A percentile compares a stretch with the other conserved stretches of the same genome.
These are phyloP conservation scores for Tulasnella sp. DNA, from an alignment of 768 basidiomycete species.

Conservation along the genomic window DNA sequence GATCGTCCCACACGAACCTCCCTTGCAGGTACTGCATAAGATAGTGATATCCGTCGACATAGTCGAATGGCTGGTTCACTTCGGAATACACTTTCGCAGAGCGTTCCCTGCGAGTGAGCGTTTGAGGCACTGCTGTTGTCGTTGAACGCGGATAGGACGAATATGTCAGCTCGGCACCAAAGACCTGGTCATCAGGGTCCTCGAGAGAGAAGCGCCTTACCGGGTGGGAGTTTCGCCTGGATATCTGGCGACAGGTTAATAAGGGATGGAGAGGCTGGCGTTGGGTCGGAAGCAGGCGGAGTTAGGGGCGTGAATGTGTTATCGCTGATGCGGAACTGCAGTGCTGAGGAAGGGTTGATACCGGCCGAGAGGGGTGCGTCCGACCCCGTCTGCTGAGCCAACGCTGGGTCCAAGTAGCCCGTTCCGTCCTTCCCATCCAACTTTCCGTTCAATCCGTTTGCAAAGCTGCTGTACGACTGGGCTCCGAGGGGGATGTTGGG, in stretches of 20 bases:
- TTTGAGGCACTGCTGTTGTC: neutral
- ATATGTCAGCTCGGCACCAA: neutral
- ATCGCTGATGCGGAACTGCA: constrained; percentile 16
- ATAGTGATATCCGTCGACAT: constrained; percentile 95
- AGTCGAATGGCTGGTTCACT: constrained; percentile 81
- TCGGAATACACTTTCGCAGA: constrained; percentile 62
- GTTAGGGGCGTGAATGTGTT: constrained; percentile 27
- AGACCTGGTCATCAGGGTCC: neutral
- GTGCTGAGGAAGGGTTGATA: constrained; percentile 2
- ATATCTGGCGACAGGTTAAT: constrained; percentile 24
- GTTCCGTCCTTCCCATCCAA: neutral
- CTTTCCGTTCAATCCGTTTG: constrained; percentile 8
- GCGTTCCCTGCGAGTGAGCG: constrained; percentile 1
- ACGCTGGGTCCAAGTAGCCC: neutral
- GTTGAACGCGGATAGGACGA: constrained; percentile 3
- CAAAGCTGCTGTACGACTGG: neutral
- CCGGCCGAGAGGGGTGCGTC: neutral
- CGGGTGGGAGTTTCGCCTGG: constrained; percentile 11
- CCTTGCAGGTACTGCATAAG: constrained; percentile 89
- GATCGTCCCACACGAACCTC: constrained; percentile 49
- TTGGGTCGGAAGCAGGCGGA: constrained; percentile 29
- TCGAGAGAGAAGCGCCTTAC: neutral
- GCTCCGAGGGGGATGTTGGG: constrained; percentile 19
- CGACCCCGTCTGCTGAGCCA: neutral
- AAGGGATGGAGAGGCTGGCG: constrained; percentile 16